These are phyloP conservation scores for Nigrospora oryzae DNA, from an alignment of 2,329 filamentous ascomycete species.

Conservation along the genomic window DNA sequence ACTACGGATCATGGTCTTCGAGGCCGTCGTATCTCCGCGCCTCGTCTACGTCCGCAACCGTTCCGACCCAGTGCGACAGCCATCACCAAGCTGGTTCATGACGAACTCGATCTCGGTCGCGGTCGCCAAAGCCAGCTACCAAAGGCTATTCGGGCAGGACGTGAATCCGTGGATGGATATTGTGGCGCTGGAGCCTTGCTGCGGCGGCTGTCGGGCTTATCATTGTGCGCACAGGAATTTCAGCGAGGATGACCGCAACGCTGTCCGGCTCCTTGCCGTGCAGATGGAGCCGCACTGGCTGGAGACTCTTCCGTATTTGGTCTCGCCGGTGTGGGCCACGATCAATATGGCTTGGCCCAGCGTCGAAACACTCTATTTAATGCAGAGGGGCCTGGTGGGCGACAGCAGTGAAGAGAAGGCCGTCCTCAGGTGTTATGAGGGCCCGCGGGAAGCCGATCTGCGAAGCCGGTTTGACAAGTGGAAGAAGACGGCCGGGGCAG, in stretches of 20 bases:
- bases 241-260: slow-evolving; percentile 12
- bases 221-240: slow-evolving; percentile 19
- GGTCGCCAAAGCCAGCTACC: slow-evolving; percentile 12
- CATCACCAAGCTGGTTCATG: slow-evolving; percentile 16
- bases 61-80: not conserved
- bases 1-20: slow-evolving; percentile 20
- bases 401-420: slow-evolving; percentile 14
- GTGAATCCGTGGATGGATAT: slow-evolving; percentile 16
- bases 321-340: slow-evolving; percentile 17
- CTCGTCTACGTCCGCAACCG: slow-evolving; percentile 20
- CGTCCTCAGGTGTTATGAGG: slow-evolving; percentile 15
- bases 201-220: slow-evolving; percentile 16
- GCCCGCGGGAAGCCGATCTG: slow-evolving; percentile 10
- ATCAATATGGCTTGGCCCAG: slow-evolving; percentile 18
- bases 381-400: slow-evolving; percentile 15
- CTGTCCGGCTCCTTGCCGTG: slow-evolving; percentile 15
- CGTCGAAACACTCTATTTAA: slow-evolving; percentile 19
- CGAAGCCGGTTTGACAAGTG: slow-evolving; percentile 16
- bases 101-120: slow-evolving; percentile 9
- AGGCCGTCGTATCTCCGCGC: slow-evolving; percentile 16
- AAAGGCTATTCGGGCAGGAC: slow-evolving; percentile 15
- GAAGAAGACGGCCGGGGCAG: slow-evolving; percentile 16
- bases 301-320: not conserved
- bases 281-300: slow-evolving; percentile 17
- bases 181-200: slow-evolving; percentile 20